These are phyloP conservation scores for Trametes meyenii DNA, from an alignment of 768 basidiomycete genomes.

Conservation along the genomic window DNA sequence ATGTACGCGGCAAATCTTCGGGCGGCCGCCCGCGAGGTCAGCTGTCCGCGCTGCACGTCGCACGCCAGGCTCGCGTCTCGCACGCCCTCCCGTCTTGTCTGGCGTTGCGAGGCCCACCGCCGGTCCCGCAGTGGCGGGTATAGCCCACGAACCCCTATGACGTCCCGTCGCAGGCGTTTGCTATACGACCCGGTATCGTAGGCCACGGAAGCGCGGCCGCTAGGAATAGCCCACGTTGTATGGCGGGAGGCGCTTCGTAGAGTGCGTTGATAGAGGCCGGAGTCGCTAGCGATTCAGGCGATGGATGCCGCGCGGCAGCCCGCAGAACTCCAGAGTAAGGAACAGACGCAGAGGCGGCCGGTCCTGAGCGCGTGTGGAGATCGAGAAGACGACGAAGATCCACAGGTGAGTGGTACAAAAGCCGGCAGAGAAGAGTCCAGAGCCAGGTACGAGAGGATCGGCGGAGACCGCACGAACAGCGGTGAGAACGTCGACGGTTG, in stretches of 20 bases:
- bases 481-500: neutral
- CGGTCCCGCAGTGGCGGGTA: too few species aligned
- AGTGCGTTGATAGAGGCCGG: neutral
- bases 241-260: neutral
- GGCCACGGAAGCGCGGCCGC: too few species aligned
- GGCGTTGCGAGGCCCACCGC: too few species aligned
- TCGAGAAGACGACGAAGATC: neutral
- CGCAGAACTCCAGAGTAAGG: neutral
- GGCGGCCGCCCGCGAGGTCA: slow-evolving; percentile 2
- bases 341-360: neutral
- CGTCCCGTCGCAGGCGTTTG: too few species aligned
- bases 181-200: too few species aligned
- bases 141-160: too few species aligned
- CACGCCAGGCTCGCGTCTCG: neutral
- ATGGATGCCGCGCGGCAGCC: neutral
- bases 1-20: slow-evolving; percentile 18
- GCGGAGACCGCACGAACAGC: neutral
- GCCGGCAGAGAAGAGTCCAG: neutral
- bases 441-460: neutral
- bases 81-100: neutral
- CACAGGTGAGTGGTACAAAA: neutral
- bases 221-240: neutral
- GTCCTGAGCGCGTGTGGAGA: neutral
- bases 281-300: neutral
- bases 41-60: slow-evolving; percentile 4